A percentile compares a stretch with the other conserved stretches of the same genome.
Conservation (phyloP, 495 filamentous ascomycete genomes). For the Oleoguttula mirabilis region DNA sequence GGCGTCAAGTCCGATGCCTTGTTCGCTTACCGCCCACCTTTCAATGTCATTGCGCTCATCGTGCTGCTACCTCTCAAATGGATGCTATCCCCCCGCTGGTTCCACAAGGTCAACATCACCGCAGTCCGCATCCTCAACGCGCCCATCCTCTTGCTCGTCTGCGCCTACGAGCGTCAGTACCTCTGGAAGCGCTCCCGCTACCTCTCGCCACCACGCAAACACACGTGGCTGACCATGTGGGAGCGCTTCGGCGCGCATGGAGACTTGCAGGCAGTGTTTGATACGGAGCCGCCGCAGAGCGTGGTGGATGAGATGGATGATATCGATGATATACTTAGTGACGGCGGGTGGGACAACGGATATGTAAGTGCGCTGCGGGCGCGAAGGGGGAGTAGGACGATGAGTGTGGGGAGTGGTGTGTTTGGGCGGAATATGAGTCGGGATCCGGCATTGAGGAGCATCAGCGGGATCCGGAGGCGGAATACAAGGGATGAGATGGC, state of each 20-base stretch:
- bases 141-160: constrained; percentile 50
- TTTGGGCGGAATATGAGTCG: constrained; percentile 11
- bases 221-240: constrained; percentile 36
- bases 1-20: constrained; percentile 63
- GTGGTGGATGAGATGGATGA: constrained; percentile 45
- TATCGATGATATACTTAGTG: constrained; percentile 31
- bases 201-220: constrained; percentile 33
- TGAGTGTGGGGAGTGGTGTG: constrained; percentile 6
- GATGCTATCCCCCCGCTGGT: constrained; percentile 54
- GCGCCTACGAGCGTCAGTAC: constrained; percentile 43
- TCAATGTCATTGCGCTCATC: constrained; percentile 57
- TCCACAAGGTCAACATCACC: constrained; percentile 63
- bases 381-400: constrained; percentile 9
- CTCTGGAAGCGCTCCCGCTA: constrained; percentile 30
- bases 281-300: constrained; percentile 49
- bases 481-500: constrained; percentile 3
- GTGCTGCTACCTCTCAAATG: constrained; percentile 55
- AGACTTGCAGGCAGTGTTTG: constrained; percentile 57
- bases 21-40: constrained; percentile 61
- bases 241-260: constrained; percentile 47
- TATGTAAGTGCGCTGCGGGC: constrained; percentile 15
- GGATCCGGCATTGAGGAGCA: constrained; percentile 4
- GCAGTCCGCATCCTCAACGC: constrained; percentile 52
- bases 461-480: constrained; percentile 14
- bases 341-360: constrained; percentile 12